Conservation (phyloP, 139 green algal species). For the Desmodesmus armatus region DNA sequence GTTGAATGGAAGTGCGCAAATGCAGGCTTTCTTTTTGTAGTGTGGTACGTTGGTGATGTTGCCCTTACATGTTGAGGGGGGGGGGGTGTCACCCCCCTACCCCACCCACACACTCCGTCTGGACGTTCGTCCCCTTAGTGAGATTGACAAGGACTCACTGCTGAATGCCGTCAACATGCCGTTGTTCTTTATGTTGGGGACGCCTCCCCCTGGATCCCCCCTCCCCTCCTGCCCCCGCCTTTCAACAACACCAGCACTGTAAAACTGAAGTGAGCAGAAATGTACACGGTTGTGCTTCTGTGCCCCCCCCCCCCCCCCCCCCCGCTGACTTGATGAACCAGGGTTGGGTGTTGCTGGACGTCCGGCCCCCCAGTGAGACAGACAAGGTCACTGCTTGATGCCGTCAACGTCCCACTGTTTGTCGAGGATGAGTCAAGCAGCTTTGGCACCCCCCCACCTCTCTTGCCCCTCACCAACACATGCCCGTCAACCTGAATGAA, state of each 20-base stretch:
- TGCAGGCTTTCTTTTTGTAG: too few species aligned
- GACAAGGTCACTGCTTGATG: slow-evolving; percentile 63
- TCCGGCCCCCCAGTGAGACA: slow-evolving; percentile 79
- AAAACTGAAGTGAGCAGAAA: background rate
- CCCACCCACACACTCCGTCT: too few species aligned
- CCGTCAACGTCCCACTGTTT: slow-evolving; percentile 55
- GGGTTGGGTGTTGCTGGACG: slow-evolving; percentile 91
- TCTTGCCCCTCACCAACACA: too few species aligned
- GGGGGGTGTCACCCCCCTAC: too few species aligned
- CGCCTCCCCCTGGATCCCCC: background rate
- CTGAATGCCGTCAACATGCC: background rate
- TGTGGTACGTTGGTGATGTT: too few species aligned
- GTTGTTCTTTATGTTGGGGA: background rate
- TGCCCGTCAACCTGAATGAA: too few species aligned
- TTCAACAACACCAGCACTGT: too few species aligned
- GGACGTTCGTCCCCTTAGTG: too few species aligned
- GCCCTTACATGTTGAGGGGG: too few species aligned
- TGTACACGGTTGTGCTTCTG: background rate
- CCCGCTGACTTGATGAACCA: slow-evolving; percentile 68
- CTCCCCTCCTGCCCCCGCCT: background rate
- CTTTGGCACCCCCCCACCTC: too few species aligned
- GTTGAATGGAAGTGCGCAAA: too few species aligned
- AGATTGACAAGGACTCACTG: background rate
- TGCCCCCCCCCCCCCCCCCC: background rate
- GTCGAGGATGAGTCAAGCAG: too few species aligned